Evolutionary conservation across 768 basidiomycete species (phyloP).

Genomic region (Leccinum fibrillosum): DNA sequence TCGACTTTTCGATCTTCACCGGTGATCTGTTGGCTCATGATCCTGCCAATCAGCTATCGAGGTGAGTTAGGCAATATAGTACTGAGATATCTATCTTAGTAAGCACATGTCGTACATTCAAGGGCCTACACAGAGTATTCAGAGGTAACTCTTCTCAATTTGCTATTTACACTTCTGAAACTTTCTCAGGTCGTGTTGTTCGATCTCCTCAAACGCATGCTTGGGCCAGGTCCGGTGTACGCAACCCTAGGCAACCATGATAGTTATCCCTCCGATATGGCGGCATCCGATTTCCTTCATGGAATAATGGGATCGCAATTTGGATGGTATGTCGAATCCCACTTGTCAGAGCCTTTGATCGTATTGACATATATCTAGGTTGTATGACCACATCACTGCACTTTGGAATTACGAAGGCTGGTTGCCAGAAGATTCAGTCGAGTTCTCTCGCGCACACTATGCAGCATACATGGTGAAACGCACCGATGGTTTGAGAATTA

Average conservation of each 20-base stretch:
- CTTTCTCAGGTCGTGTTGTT: slow-evolving; percentile 53
- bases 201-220: slow-evolving; percentile 58
- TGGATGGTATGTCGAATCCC: slow-evolving; percentile 48
- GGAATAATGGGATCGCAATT: slow-evolving; percentile 56
- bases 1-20: slow-evolving; percentile 65
- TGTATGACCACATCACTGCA: slow-evolving; percentile 70
- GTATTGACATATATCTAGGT: slow-evolving; percentile 39
- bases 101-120: not conserved
- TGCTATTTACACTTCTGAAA: slow-evolving; percentile 5
- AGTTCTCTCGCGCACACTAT: slow-evolving; percentile 64
- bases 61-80: slow-evolving; percentile 34
- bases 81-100: not conserved
- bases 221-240: slow-evolving; percentile 71
- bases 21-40: slow-evolving; percentile 78
- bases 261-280: slow-evolving; percentile 55
- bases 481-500: slow-evolving; percentile 62
- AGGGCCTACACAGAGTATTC: slow-evolving; percentile 61
- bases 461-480: slow-evolving; percentile 70
- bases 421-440: slow-evolving; percentile 56
- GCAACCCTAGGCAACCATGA: slow-evolving; percentile 78
- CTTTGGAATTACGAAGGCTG: slow-evolving; percentile 73
- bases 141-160: slow-evolving; percentile 42
- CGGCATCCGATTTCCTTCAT: slow-evolving; percentile 57
- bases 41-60: slow-evolving; percentile 56
- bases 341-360: not conserved